These are phyloP conservation scores for Neopestalotiopsis rosae DNA, from an alignment of 2,329 filamentous ascomycete species.

Conservation along the genomic window DNA sequence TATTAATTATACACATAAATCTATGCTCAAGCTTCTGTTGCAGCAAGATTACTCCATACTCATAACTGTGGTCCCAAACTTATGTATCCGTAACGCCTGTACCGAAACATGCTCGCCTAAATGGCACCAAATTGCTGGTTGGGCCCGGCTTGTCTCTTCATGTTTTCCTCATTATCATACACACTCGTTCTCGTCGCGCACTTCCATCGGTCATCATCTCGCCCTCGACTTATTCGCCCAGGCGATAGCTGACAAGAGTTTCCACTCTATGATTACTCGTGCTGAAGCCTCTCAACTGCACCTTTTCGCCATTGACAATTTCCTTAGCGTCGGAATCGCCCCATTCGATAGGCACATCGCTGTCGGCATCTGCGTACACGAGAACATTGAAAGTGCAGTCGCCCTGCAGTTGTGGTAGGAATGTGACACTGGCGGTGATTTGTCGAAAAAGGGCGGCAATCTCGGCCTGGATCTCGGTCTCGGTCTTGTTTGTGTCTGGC, in stretches of 20 bases:
- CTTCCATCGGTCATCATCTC: background rate
- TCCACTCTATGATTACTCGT: constrained; percentile 94
- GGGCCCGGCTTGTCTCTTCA: background rate
- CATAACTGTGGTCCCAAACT: background rate
- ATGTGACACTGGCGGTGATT: constrained; percentile 97
- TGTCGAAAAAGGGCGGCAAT: constrained; percentile 97
- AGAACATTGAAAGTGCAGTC: constrained; percentile 99
- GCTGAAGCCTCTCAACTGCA: constrained; percentile 94
- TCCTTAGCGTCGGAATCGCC: constrained; percentile 98
- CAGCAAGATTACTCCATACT: background rate
- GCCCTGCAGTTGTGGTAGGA: constrained; percentile 89
- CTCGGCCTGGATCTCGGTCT: constrained; percentile 91
- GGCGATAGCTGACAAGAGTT: constrained; percentile 90
- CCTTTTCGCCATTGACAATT: constrained; percentile 91
- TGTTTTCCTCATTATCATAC: constrained; percentile 4
- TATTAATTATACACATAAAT: background rate
- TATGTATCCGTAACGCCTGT: background rate
- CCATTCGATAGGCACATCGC: constrained; percentile 97
- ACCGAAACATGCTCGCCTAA: background rate
- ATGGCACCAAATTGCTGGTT: background rate
- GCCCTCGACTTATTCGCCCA: constrained; percentile 44
- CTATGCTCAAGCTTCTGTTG: background rate
- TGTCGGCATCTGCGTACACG: constrained; percentile 96
- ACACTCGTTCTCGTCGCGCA: background rate
- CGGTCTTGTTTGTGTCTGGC: constrained; percentile 75